Percentiles rank a stretch among this genome's conserved stretches.
phyloP scores from a whole-genome alignment of 2,329 filamentous ascomycete species.

The Fusarium lateritium region DNA sequence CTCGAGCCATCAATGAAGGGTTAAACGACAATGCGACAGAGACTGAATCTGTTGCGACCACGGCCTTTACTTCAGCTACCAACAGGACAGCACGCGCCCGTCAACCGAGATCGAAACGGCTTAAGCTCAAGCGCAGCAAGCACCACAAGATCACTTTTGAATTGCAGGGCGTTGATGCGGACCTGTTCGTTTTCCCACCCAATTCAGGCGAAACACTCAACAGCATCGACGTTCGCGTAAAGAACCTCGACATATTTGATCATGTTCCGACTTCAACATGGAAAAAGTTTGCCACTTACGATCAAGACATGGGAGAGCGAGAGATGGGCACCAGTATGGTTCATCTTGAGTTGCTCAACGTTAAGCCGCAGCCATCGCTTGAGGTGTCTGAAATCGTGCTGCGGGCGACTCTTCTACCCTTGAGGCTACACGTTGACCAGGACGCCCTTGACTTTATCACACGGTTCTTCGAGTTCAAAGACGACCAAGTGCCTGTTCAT shows the following conservation, averaged over 20 bases:
- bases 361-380: constrained; percentile 86
- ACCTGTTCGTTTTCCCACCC: constrained; percentile 85
- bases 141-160: constrained; percentile 97
- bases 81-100: constrained; percentile 62
- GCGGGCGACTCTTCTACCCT: constrained; percentile 82
- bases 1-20: constrained; percentile 87
- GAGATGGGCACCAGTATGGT: constrained; percentile 92
- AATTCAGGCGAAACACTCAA: constrained; percentile 85
- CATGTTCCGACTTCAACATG: constrained; percentile 96
- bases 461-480: constrained; percentile 98
- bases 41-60: constrained; percentile 89
- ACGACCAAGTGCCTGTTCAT: constrained; percentile 72
- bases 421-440: constrained; percentile 95
- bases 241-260: constrained; percentile 91
- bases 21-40: constrained; percentile 90
- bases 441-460: constrained; percentile 98
- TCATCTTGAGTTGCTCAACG: constrained; percentile 88
- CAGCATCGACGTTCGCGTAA: constrained; percentile 86
- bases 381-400: constrained; percentile 92
- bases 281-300: constrained; percentile 98
- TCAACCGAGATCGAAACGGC: constrained; percentile 67
- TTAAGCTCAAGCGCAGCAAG: constrained; percentile 87
- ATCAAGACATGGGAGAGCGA: constrained; percentile 87
- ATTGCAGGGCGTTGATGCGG: constrained; percentile 84
- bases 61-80: constrained; percentile 74